A percentile compares a stretch with the other conserved stretches of the same genome.
Conservation (phyloP, 768 basidiomycete genomes). For the Psilocybe cyanescens region DNA sequence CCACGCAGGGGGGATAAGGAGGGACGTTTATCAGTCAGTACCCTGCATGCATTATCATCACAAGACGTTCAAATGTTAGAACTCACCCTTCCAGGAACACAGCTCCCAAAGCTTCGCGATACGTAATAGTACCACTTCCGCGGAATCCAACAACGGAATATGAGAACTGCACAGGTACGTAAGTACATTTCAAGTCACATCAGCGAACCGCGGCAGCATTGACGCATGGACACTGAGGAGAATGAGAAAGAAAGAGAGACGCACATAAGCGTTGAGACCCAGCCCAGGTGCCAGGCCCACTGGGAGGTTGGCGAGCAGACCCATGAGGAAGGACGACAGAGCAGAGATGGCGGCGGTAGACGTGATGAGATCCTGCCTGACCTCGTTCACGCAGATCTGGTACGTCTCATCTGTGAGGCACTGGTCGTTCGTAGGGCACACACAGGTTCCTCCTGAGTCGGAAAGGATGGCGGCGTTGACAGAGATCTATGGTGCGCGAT, state of each 20-base stretch:
- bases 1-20: not conserved
- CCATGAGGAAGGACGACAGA: slow-evolving; percentile 81
- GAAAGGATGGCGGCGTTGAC: slow-evolving; percentile 84
- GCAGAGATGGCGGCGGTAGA: slow-evolving; percentile 80
- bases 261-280: slow-evolving; percentile 80
- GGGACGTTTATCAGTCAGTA: not conserved
- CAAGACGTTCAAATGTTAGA: not conserved
- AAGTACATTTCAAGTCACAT: not conserved
- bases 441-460: slow-evolving; percentile 82
- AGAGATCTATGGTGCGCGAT: slow-evolving; percentile 55
- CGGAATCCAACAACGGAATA: slow-evolving; percentile 90
- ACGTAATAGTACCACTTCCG: slow-evolving; percentile 72
- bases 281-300: slow-evolving; percentile 89
- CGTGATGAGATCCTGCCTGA: slow-evolving; percentile 80
- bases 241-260: slow-evolving; percentile 23
- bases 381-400: slow-evolving; percentile 57
- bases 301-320: slow-evolving; percentile 83
- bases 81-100: slow-evolving; percentile 87
- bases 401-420: slow-evolving; percentile 60
- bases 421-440: slow-evolving; percentile 62
- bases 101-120: slow-evolving; percentile 80
- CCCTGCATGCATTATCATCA: not conserved
- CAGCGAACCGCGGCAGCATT: not conserved
- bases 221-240: too few relatives aligned
- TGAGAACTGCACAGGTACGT: slow-evolving; percentile 57